Percentiles rank a stretch among this genome's conserved stretches.
These are phyloP conservation scores for Ichthyophthirius multifiliis DNA, from an alignment of 169 alveolate genomes.

Conservation along the genomic window DNA sequence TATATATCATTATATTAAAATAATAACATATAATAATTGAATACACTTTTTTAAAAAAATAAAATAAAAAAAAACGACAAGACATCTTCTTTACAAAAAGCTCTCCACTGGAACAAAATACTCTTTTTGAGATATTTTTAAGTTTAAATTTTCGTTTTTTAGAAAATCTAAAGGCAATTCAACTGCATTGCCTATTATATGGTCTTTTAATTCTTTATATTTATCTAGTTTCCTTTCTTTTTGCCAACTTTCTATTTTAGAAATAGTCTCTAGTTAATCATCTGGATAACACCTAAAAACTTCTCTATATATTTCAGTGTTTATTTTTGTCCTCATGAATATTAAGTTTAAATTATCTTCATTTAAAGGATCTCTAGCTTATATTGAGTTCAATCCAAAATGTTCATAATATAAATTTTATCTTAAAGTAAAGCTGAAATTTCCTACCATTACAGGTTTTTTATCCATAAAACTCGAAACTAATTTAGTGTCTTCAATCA, in stretches of 20 bases:
- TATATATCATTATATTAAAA: no score
- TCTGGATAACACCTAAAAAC: slow-evolving; percentile 75
- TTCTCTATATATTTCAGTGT: slow-evolving; percentile 53
- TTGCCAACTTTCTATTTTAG: neutral
- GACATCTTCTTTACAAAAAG: neutral
- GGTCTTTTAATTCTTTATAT: slow-evolving; percentile 29
- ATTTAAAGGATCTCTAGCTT: slow-evolving; percentile 59
- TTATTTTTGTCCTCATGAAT: slow-evolving; percentile 37
- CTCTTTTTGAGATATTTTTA: slow-evolving; percentile 35
- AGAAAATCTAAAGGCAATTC: slow-evolving; percentile 53
- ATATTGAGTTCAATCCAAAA: slow-evolving; percentile 49
- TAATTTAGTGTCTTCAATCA: slow-evolving; percentile 40
- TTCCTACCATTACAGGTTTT: slow-evolving; percentile 23
- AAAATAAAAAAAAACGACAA: no score
- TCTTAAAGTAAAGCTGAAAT: slow-evolving; percentile 66
- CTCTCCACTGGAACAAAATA: slow-evolving; percentile 23
- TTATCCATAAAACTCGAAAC: slow-evolving; percentile 48
- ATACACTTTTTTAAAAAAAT: no score
- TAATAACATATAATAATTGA: no score
- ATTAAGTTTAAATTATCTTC: slow-evolving; percentile 28
- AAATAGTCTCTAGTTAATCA: slow-evolving; percentile 30
- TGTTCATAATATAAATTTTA: slow-evolving; percentile 57
- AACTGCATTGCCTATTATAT: slow-evolving; percentile 59
- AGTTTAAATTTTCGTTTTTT: slow-evolving; percentile 50
- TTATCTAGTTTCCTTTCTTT: neutral